phyloP scores from a whole-genome alignment of 306 rosid genomes.

The Trifolium subterraneum region DNA sequence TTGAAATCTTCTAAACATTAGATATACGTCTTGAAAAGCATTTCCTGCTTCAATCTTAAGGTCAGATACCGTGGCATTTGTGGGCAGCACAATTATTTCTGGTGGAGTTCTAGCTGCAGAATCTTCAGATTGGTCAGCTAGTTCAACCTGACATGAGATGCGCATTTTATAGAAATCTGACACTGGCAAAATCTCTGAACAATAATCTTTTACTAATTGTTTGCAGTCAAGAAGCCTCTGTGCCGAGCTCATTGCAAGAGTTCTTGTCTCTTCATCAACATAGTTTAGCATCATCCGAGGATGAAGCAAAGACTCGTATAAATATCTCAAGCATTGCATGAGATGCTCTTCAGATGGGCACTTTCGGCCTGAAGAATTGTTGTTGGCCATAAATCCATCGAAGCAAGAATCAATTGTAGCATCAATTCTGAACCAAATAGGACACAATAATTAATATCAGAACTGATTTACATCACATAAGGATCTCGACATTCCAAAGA shows the following conservation, averaged over 20 bases:
- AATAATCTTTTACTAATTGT: constrained; percentile 85
- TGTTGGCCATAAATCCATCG: constrained; percentile 44
- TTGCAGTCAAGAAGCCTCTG: constrained; percentile 93
- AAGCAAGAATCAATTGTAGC: constrained; percentile 45
- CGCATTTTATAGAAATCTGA: constrained; percentile 44
- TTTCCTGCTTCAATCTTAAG: constrained; percentile 73
- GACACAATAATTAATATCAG: constrained; percentile 9
- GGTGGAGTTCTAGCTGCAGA: constrained; percentile 59
- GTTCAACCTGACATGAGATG: constrained; percentile 69
- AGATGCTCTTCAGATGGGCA: constrained; percentile 70
- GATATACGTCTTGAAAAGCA: constrained; percentile 86
- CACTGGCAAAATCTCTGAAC: constrained; percentile 48
- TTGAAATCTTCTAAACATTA: constrained; percentile 70
- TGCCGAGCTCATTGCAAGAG: constrained; percentile 63
- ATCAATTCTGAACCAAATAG: constrained; percentile 63
- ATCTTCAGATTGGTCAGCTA: constrained; percentile 65
- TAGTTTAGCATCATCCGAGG: constrained; percentile 67
- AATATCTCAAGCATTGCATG: constrained; percentile 68
- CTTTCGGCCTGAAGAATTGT: constrained; percentile 49
- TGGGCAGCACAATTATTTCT: constrained; percentile 65
- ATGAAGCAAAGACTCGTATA: constrained; percentile 78
- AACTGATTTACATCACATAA: constrained; percentile 6
- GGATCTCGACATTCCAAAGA: constrained; percentile 23
- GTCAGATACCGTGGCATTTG: constrained; percentile 67
- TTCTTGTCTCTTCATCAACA: constrained; percentile 61